phyloP scores from a whole-genome alignment of 805 yeast species.

The Lachancea cidri region DNA sequence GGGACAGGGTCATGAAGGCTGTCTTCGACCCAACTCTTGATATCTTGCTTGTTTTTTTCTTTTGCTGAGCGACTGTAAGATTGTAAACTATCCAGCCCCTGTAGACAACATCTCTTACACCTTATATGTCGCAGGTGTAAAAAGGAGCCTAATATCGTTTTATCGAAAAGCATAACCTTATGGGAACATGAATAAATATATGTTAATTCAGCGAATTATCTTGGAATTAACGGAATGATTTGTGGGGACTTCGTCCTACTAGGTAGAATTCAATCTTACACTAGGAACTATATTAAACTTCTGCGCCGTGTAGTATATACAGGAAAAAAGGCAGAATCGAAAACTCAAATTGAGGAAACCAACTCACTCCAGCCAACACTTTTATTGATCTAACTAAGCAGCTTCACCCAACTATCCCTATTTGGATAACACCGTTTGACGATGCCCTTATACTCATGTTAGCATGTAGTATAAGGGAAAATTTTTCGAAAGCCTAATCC shows the following conservation, averaged over 20 bases:
- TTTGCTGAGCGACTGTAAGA: slow-evolving; percentile 2
- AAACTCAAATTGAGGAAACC: neutral
- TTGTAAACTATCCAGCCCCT: slow-evolving; percentile 1
- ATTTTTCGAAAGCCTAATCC: neutral
- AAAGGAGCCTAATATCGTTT: slow-evolving; percentile 1
- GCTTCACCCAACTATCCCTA: neutral
- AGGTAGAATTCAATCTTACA: too few species aligned
- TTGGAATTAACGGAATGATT: too few species aligned
- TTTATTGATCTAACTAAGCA: neutral
- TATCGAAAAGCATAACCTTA: slow-evolving; percentile 1
- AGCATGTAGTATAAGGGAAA: neutral
- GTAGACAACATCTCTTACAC: neutral
- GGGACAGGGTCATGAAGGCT: slow-evolving; percentile 11
- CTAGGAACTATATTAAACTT: neutral
- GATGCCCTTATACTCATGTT: neutral
- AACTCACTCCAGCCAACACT: neutral
- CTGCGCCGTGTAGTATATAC: neutral
- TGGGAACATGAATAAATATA: neutral
- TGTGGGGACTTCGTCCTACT: too few species aligned
- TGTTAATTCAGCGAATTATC: too few species aligned
- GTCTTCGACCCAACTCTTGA: slow-evolving; percentile 15
- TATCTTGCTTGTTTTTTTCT: slow-evolving; percentile 10
- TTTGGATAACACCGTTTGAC: neutral
- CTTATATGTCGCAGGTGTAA: slow-evolving; percentile 5
- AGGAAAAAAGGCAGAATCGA: neutral